A percentile compares a stretch with the other conserved stretches of the same genome.
phyloP scores from a whole-genome alignment of 164 flowering plant species.

The Hamamelis virginiana region DNA sequence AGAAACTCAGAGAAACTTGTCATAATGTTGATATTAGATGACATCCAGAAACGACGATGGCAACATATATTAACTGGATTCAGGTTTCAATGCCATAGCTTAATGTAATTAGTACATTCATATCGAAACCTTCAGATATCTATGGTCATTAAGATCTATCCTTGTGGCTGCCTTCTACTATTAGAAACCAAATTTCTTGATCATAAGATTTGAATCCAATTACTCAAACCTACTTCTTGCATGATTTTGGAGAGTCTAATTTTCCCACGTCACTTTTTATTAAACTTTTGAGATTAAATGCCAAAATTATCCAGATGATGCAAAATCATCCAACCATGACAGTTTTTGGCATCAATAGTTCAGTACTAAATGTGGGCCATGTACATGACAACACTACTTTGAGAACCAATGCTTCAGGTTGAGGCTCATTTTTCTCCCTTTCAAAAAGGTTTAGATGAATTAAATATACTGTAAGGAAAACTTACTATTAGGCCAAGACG shows the following conservation, averaged over 20 bases:
- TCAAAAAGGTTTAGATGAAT: not conserved
- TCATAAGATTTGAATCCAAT: not conserved
- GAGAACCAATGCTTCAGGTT: not conserved
- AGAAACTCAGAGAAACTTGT: too few species aligned
- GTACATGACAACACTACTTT: not conserved
- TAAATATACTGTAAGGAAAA: not conserved
- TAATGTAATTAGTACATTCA: too few species aligned
- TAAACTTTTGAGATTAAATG: too few species aligned
- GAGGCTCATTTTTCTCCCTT: too few species aligned
- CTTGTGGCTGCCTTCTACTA: not conserved
- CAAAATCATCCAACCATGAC: not conserved
- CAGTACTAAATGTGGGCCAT: not conserved
- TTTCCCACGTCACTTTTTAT: too few species aligned
- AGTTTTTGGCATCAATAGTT: not conserved
- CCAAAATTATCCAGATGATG: not conserved
- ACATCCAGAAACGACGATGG: too few species aligned
- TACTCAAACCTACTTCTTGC: not conserved
- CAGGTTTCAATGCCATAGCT: too few species aligned
- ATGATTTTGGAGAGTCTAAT: too few species aligned
- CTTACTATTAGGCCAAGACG: conserved; percentile 90
- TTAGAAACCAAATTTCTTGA: not conserved
- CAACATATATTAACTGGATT: too few species aligned
- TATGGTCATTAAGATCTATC: too few species aligned
- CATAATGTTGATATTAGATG: too few species aligned
- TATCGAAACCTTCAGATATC: too few species aligned